phyloP scores from a whole-genome alignment of 208 protist species.

The Trypanosoma cruzi region DNA sequence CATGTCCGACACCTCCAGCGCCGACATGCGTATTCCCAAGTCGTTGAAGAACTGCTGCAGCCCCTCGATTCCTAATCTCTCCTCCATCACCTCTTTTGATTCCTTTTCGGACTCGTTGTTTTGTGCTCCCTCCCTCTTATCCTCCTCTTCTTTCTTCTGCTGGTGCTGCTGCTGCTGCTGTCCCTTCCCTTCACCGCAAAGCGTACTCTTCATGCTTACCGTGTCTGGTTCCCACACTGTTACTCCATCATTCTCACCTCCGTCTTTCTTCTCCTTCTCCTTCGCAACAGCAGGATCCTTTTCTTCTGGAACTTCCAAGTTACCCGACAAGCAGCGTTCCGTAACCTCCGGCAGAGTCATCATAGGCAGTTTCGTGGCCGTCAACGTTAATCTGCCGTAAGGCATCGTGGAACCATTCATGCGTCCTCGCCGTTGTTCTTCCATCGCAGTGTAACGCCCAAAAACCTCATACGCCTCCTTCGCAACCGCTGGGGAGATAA shows the following conservation, averaged over 20 bases:
- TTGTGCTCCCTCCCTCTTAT: background rate
- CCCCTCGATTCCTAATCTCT: conserved; percentile 35
- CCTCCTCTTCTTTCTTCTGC: background rate
- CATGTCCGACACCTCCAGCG: conserved; percentile 56
- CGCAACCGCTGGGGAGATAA: conserved; percentile 37
- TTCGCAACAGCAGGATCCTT: background rate
- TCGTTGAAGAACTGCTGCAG: conserved; percentile 54
- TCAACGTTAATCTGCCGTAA: background rate
- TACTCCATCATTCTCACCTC: background rate
- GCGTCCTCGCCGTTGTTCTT: conserved; percentile 6
- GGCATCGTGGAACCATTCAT: background rate
- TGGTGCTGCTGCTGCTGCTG: background rate
- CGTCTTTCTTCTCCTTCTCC: background rate
- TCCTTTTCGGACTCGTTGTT: background rate
- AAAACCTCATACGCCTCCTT: conserved; percentile 43
- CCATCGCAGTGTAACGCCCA: conserved; percentile 29
- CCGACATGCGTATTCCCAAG: conserved; percentile 39
- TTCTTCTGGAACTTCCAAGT: background rate
- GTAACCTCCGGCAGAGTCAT: background rate
- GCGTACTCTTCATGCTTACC: background rate
- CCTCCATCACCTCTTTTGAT: conserved; percentile 24
- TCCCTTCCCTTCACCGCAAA: background rate
- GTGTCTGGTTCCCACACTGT: background rate
- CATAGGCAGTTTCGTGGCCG: background rate
- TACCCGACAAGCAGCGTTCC: background rate